These are phyloP conservation scores for Xylariales sp. DNA, from an alignment of 2,329 filamentous ascomycete species.

Conservation along the genomic window DNA sequence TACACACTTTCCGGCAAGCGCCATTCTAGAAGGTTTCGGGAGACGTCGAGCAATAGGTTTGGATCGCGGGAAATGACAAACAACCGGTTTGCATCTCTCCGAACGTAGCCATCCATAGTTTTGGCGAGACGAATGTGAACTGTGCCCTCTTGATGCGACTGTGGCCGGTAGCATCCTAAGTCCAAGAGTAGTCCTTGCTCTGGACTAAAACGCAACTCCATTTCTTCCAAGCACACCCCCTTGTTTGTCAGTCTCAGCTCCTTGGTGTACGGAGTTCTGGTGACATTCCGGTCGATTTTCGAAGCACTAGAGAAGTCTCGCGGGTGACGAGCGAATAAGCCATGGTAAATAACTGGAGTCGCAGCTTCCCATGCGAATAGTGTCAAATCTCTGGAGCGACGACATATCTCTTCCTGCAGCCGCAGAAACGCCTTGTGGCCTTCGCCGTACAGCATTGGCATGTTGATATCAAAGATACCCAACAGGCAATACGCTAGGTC, in stretches of 20 bases:
- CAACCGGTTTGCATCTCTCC: not conserved
- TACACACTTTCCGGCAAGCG: not conserved
- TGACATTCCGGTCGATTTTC: not conserved
- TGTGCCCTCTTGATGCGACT: not conserved
- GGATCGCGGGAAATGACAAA: not conserved
- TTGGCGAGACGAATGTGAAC: not conserved
- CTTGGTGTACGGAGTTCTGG: slow-evolving; percentile 1
- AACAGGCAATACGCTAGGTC: slow-evolving; percentile 26
- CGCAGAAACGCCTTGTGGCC: slow-evolving; percentile 21
- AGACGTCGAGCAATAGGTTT: not conserved
- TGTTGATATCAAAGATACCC: slow-evolving; percentile 27
- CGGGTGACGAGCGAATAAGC: not conserved
- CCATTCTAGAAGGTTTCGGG: not conserved
- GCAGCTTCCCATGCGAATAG: slow-evolving; percentile 3
- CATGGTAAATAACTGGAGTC: not conserved
- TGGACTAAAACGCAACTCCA: not conserved
- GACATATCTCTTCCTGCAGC: slow-evolving; percentile 23
- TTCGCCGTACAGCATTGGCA: slow-evolving; percentile 28
- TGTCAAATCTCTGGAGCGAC: slow-evolving; percentile 1
- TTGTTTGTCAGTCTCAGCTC: slow-evolving; percentile 3
- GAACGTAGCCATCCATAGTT: slow-evolving; percentile 3
- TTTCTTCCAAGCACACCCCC: not conserved
- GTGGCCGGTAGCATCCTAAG: not conserved
- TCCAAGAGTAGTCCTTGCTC: not conserved
- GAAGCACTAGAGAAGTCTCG: not conserved